Evolutionary conservation across 2,329 filamentous ascomycete genomes (phyloP), one percentile per base, ranked within the genome.

Genomic region (Sporothrix mexicana): DNA sequence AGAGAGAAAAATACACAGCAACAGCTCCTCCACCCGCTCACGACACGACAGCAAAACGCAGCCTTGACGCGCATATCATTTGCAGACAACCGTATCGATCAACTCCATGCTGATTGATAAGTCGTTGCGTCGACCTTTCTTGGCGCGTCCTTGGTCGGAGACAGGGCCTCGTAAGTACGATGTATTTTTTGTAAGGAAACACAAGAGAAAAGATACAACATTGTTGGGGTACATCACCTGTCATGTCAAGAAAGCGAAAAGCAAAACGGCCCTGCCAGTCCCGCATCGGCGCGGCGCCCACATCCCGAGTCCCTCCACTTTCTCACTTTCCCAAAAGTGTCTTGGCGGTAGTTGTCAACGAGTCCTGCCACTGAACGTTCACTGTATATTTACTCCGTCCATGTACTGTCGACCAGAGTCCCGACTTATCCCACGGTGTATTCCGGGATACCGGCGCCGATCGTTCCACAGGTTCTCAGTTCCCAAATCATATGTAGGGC

Each of bases 121-220:
- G 36, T 23, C 9, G 7, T 8, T 5, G 7, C 55, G 7, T 10
- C 13, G 15, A 15, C 7, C 10, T 45, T 12, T 10, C n/a, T 6
- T 41, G 20, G 12, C 20, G 20, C 23, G 23, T 17, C 23, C 9
- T 17, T 9, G 20, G 47, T 66, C 61, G 41, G 61, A 66, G 61
- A 66, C 53, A 25, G 23, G 53, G 53, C 10, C 61, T 66, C 41
- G 61, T 64, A 45, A 66, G 61, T 47, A 66, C 61, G 41, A 66
- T 47, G 61, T 45, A 47, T 64, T 25, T 36, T 64, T 7, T 36
- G 30, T 36, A 7, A 36, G 3, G 30, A 36, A 36, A 36, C 30
- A 1, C 30, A 2, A 36, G 3, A 36, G 30, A 36, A 36, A 36
- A 36, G 2, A 36, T 36, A 36, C 30, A 36, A 2, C 30, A 36